Conservation (phyloP, 306 rosid species). For the Sindora glabra region DNA sequence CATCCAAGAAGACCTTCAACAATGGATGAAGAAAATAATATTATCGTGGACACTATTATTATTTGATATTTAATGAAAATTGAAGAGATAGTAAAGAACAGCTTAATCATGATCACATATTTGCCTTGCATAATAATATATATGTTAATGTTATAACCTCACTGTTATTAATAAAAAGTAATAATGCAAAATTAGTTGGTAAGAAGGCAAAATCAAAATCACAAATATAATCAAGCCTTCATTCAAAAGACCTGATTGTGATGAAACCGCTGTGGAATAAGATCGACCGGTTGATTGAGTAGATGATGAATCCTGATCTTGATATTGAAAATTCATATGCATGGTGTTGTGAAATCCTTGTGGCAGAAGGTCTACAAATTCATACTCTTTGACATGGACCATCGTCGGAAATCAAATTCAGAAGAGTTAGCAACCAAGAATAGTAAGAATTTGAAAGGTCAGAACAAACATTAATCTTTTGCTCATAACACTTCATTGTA, state of each 20-base stretch:
- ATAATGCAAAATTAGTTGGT: background rate
- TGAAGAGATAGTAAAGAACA: background rate
- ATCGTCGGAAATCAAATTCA: constrained; percentile 28
- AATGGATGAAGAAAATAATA: too few relatives aligned
- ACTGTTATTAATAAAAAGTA: background rate
- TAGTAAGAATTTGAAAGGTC: constrained; percentile 7
- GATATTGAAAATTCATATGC: constrained; percentile 36
- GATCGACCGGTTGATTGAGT: constrained; percentile 58
- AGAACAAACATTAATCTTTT: constrained; percentile 24
- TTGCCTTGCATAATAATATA: background rate
- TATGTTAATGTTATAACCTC: background rate
- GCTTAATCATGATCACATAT: background rate
- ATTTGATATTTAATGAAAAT: background rate
- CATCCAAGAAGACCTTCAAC: too few relatives aligned
- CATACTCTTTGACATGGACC: constrained; percentile 33
- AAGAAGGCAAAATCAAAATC: background rate
- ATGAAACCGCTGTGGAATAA: constrained; percentile 34
- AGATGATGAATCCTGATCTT: constrained; percentile 59
- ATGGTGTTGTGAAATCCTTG: constrained; percentile 29
- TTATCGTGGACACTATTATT: background rate
- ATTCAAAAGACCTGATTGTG: constrained; percentile 31
- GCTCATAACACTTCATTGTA: constrained; percentile 24
- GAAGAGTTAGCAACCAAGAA: constrained; percentile 20
- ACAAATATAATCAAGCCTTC: background rate
- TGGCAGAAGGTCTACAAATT: constrained; percentile 30